Evolutionary conservation across 257 asterid species (phyloP), one percentile per base, ranked within the genome.

Genomic region (Penstemon newberryi): DNA sequence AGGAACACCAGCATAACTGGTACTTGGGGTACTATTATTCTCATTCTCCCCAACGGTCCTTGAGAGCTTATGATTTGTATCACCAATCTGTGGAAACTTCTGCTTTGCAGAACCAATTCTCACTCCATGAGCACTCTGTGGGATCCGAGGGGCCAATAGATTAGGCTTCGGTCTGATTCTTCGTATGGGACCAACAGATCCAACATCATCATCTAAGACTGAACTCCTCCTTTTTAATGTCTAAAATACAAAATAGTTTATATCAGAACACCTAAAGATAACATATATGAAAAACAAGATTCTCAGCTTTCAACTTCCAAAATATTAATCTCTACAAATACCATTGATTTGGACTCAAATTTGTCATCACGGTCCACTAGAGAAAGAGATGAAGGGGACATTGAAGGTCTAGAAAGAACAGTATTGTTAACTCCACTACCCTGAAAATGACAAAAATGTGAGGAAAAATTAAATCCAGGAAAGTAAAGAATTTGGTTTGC

Each of bases 201-300:
- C 90, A 59, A 80, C 73, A 73, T 85, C 97, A 75, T 83, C 96
- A 74, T 89, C 96, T 11, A 91, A 76, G 25, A 70, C 87, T 70
- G 95, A 79, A 75, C 91, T 94, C 78, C 93, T 78, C 38, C 97
- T 93, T 72, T 94, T 94, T 43, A 84, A 80, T 72, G 79, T 79
- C 99, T 94, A 82, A 64, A 76, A 73, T 8, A 75, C 8, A 63
- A 56, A 65, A 42, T 45, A 43, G 63, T 7, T 33, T 6, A 39
- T 15, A 44, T 68, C 33, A 56, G 58, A 70, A 66, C 63, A 70
- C 13, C 46, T 55, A 67, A 74, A 60, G 60, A 70, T 37, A 67
- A 42, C 62, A 71, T 15, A 37, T 8, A 39, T 10, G 43, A 6
- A 3, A 56, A 18, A 65, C 52, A 71, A 58, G 37, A 13, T 46